Percentiles rank a stretch among this genome's conserved stretches.
phyloP scores from a whole-genome alignment of 1,284 basidiomycete species.

The Trichosporon ovoides region DNA sequence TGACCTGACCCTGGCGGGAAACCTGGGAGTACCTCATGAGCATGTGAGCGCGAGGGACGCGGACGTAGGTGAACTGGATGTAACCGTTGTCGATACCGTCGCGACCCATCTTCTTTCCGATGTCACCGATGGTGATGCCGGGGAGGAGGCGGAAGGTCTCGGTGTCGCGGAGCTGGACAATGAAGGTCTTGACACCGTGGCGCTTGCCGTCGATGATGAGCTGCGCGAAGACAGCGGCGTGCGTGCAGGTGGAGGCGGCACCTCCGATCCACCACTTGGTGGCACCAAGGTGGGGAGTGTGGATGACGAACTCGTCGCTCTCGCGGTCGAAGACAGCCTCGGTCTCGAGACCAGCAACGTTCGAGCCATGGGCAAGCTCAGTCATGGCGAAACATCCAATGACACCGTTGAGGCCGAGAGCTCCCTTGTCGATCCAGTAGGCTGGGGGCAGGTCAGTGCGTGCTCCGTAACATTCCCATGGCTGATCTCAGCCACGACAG shows the following conservation, averaged over 20 bases:
- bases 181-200: conserved; percentile 58
- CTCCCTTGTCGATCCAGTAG: conserved; percentile 57
- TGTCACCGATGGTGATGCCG: conserved; percentile 57
- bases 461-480: too few species aligned
- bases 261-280: conserved; percentile 59
- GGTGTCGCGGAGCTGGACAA: conserved; percentile 55
- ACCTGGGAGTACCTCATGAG: conserved; percentile 59
- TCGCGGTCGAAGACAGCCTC: conserved; percentile 55
- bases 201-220: conserved; percentile 54
- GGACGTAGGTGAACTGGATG: conserved; percentile 78
- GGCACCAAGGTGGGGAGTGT: conserved; percentile 54
- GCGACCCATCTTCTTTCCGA: conserved; percentile 58
- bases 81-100: conserved; percentile 69
- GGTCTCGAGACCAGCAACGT: conserved; percentile 58
- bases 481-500: not conserved
- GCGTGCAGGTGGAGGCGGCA: conserved; percentile 56
- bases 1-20: conserved; percentile 49
- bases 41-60: conserved; percentile 56
- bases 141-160: conserved; percentile 52
- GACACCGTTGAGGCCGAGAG: conserved; percentile 54
- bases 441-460: conserved; percentile 32
- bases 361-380: conserved; percentile 52
- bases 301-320: conserved; percentile 56
- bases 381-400: conserved; percentile 59
- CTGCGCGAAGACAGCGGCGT: conserved; percentile 57